Percentiles rank a stretch among this genome's conserved stretches.
Evolutionary conservation across 2,329 filamentous ascomycete species (phyloP).

Genomic region (Leptographium lundbergii): DNA sequence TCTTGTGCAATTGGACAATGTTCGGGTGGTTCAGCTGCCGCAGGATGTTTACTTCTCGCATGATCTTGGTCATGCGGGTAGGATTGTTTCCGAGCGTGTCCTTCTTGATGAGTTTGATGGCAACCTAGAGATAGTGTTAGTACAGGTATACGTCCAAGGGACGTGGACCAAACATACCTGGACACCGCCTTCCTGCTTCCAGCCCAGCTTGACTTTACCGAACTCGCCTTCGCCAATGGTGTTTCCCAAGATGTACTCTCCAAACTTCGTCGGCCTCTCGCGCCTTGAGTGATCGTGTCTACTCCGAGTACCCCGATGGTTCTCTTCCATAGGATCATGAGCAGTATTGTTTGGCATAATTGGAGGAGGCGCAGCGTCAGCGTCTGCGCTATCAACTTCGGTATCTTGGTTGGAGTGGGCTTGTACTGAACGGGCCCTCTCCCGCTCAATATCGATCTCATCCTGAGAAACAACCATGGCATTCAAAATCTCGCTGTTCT

Average conservation of each 20-base stretch:
- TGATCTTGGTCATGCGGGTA: slow-evolving; percentile 85
- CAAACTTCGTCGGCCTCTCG: slow-evolving; percentile 77
- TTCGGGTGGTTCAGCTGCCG: slow-evolving; percentile 79
- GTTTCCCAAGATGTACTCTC: slow-evolving; percentile 89
- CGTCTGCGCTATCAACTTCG: slow-evolving; percentile 28
- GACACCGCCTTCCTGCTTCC: slow-evolving; percentile 89
- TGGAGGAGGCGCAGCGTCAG: slow-evolving; percentile 31
- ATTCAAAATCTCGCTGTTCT: slow-evolving; percentile 69
- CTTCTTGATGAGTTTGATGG: slow-evolving; percentile 93
- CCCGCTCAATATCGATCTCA: slow-evolving; percentile 58
- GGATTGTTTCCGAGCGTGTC: slow-evolving; percentile 84
- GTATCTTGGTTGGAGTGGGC: slow-evolving; percentile 30
- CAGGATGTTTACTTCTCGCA: slow-evolving; percentile 92
- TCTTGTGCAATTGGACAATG: slow-evolving; percentile 92
- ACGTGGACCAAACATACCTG: slow-evolving; percentile 37
- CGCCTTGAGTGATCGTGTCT: slow-evolving; percentile 46
- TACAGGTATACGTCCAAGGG: background rate
- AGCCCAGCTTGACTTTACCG: slow-evolving; percentile 95
- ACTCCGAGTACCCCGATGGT: slow-evolving; percentile 38
- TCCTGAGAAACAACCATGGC: slow-evolving; percentile 66
- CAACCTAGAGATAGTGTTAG: slow-evolving; percentile 46
- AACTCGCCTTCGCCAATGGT: slow-evolving; percentile 97
- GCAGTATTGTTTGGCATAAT: slow-evolving; percentile 22
- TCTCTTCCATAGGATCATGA: slow-evolving; percentile 23
- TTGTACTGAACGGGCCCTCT: slow-evolving; percentile 56